Conservation (phyloP, 345 rosid species). For the Firmiana major region DNA sequence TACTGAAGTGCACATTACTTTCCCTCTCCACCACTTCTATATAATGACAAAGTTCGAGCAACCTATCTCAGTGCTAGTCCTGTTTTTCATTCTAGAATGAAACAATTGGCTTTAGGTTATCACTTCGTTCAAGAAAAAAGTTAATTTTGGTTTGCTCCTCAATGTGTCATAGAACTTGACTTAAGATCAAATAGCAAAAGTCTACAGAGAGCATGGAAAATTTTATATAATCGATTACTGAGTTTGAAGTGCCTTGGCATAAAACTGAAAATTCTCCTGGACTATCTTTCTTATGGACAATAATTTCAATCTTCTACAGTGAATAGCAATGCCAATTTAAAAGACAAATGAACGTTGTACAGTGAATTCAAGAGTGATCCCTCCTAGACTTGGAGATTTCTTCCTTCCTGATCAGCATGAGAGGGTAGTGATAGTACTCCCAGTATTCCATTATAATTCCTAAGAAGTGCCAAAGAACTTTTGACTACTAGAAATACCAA, state of each 20-base stretch:
- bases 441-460: neutral
- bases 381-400: neutral
- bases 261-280: neutral
- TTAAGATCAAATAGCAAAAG: neutral
- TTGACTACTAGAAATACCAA: neutral
- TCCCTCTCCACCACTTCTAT: neutral
- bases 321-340: neutral
- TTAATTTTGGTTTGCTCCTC: neutral
- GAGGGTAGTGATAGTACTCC: neutral
- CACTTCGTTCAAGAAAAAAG: too few species aligned
- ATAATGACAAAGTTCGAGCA: too few species aligned
- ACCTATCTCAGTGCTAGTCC: neutral
- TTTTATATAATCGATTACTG: neutral
- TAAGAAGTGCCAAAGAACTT: neutral
- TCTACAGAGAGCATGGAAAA: neutral
- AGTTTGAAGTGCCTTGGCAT: neutral
- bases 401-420: neutral
- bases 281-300: too few species aligned
- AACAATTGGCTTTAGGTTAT: neutral
- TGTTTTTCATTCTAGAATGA: neutral
- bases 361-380: neutral
- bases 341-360: too few species aligned
- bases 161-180: neutral
- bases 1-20: neutral
- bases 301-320: neutral